Percentiles rank a stretch among this genome's conserved stretches.
These are phyloP conservation scores for Syncephalastrum monosporum DNA, from an alignment of 371 early-diverging fungal genomes.

Conservation along the genomic window DNA sequence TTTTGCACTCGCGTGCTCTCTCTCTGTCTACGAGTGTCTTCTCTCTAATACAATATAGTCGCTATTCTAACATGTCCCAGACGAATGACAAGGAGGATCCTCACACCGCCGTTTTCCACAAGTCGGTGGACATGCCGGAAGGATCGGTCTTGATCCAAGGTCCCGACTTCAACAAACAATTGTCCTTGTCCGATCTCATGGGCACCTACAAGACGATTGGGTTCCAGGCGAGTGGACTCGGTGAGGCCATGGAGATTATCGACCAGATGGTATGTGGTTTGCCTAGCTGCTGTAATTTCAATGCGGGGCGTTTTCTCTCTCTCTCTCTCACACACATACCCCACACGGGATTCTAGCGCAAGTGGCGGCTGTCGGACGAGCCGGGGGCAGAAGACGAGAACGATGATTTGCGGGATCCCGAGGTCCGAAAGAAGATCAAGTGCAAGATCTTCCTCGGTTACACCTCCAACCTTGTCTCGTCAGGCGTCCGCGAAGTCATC, in stretches of 20 bases:
- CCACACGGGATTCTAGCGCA: constrained; percentile 40
- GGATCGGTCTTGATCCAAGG: constrained; percentile 73
- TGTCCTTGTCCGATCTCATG: constrained; percentile 64
- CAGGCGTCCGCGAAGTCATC: constrained; percentile 96
- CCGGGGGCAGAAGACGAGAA: constrained; percentile 65
- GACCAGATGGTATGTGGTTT: constrained; percentile 77
- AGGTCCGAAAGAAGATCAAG: constrained; percentile 62
- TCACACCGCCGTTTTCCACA: constrained; percentile 64
- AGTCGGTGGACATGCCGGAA: constrained; percentile 69
- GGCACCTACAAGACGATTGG: constrained; percentile 78
- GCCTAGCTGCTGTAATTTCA: too few relatives aligned
- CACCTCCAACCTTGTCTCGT: constrained; percentile 98
- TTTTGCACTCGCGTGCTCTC: too few relatives aligned
- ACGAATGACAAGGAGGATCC: too few relatives aligned
- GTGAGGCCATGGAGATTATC: constrained; percentile 85
- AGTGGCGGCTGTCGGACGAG: constrained; percentile 89
- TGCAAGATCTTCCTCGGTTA: constrained; percentile 98
- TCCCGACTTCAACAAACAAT: constrained; percentile 85
- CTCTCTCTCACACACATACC: too few relatives aligned
- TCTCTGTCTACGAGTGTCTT: too few relatives aligned
- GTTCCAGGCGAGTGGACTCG: constrained; percentile 90
- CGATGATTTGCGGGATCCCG: constrained; percentile 68
- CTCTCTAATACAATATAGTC: too few relatives aligned
- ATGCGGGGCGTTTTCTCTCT: too few relatives aligned
- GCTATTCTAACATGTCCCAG: too few relatives aligned